phyloP scores from a whole-genome alignment of 2,329 filamentous ascomycete species.

The Curvularia sp. region DNA sequence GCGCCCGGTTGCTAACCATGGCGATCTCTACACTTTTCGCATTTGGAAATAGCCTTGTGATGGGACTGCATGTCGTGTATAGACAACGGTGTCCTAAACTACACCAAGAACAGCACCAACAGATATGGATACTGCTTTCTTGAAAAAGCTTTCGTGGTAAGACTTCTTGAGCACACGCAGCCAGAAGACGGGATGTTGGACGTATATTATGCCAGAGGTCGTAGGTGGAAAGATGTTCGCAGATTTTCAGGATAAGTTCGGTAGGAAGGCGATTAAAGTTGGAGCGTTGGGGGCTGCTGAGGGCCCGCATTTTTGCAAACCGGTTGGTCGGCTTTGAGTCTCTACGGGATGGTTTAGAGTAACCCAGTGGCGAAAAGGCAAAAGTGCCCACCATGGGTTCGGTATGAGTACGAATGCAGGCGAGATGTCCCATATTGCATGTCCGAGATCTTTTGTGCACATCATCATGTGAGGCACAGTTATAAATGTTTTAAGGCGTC shows the following conservation, averaged over 20 bases:
- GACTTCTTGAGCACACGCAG: constrained; percentile 12
- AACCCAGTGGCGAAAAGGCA: not conserved
- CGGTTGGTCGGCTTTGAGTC: not conserved
- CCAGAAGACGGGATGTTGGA: constrained; percentile 10
- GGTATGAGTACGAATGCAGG: not conserved
- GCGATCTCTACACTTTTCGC: constrained; percentile 1
- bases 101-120: constrained; percentile 20
- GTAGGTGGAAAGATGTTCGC: constrained; percentile 6
- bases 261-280: constrained; percentile 7
- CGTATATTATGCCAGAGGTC: constrained; percentile 12
- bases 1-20: constrained; percentile 3
- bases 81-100: constrained; percentile 8
- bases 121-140: constrained; percentile 3
- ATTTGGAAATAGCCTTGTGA: constrained; percentile 8
- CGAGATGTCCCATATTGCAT: not conserved
- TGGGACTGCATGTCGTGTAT: not conserved
- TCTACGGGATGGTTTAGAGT: no score
- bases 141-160: constrained; percentile 12
- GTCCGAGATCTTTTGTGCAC: not conserved
- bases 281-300: not conserved
- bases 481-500: not conserved
- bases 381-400: not conserved
- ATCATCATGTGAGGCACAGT: not conserved
- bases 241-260: constrained; percentile 15
- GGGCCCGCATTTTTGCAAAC: not conserved